Conservation (phyloP, 2,329 filamentous ascomycete species). For the Delphinella strobiligena region DNA sequence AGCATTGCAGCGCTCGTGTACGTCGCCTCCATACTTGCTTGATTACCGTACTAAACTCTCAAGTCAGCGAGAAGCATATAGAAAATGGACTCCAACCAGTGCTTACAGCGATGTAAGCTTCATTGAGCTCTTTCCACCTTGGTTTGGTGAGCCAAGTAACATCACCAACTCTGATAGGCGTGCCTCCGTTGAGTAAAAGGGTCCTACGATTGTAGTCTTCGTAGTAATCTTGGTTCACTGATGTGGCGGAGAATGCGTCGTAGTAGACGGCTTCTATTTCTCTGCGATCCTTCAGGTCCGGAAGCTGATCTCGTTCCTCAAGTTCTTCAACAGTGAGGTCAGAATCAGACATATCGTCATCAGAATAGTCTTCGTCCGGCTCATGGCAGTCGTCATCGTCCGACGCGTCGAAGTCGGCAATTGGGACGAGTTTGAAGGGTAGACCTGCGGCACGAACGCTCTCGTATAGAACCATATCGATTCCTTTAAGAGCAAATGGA, state of each 20-base stretch:
- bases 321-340: not conserved
- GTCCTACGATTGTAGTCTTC: not conserved
- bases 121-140: not conserved
- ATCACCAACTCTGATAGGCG: not conserved
- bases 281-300: not conserved
- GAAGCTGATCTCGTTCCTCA: not conserved
- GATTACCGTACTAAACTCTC: conserved; percentile 1
- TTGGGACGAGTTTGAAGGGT: not conserved
- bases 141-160: not conserved
- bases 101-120: conserved; percentile 1
- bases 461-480: conserved; percentile 17
- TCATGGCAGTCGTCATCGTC: not conserved
- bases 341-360: not conserved
- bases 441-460: conserved; percentile 8
- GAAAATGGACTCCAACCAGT: not conserved
- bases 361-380: not conserved
- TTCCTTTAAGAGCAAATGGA: conserved; percentile 15
- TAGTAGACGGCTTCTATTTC: not conserved
- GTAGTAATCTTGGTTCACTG: not conserved
- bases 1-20: conserved; percentile 4
- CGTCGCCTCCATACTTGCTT: conserved; percentile 1
- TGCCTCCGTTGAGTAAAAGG: not conserved
- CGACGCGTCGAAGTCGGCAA: not conserved
- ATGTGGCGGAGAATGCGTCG: not conserved
- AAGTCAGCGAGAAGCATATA: not conserved